Evolutionary conservation across 768 basidiomycete species (phyloP).

Genomic region (Hirschioporus abietinus): DNA sequence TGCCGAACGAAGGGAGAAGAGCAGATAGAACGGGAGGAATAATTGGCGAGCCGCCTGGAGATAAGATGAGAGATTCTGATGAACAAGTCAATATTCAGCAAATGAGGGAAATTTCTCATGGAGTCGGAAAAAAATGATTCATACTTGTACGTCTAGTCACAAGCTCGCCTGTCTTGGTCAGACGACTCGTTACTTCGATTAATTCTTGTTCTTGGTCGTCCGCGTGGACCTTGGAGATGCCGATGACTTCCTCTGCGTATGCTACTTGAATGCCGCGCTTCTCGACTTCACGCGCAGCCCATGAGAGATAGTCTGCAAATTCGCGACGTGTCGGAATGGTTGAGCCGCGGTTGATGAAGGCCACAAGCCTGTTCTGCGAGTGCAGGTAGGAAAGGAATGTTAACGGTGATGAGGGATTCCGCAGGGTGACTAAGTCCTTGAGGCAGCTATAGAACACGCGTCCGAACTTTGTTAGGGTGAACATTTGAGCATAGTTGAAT

Average conservation of each 20-base stretch:
- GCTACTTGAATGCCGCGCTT: constrained; percentile 36
- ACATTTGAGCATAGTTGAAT: neutral
- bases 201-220: constrained; percentile 25
- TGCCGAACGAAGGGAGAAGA: constrained; percentile 21
- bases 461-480: neutral
- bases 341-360: constrained; percentile 50
- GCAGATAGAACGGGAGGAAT: constrained; percentile 33
- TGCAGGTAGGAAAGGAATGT: constrained; percentile 52
- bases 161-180: constrained; percentile 30
- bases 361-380: constrained; percentile 39
- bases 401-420: constrained; percentile 44
- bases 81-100: constrained; percentile 7
- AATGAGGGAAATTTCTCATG: constrained; percentile 4
- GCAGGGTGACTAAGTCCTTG: constrained; percentile 49
- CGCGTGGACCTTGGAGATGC: constrained; percentile 19
- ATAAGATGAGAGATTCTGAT: constrained; percentile 43
- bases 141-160: constrained; percentile 33
- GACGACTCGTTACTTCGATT: constrained; percentile 34
- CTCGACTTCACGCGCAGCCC: constrained; percentile 43
- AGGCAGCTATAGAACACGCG: constrained; percentile 31
- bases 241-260: constrained; percentile 43
- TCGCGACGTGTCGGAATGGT: constrained; percentile 48
- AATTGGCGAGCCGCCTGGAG: constrained; percentile 43
- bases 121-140: constrained; percentile 14
- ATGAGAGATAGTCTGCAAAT: constrained; percentile 48